These are phyloP conservation scores for Corrigiola litoralis DNA, from an alignment of 179 eudicot genomes.

Conservation along the genomic window DNA sequence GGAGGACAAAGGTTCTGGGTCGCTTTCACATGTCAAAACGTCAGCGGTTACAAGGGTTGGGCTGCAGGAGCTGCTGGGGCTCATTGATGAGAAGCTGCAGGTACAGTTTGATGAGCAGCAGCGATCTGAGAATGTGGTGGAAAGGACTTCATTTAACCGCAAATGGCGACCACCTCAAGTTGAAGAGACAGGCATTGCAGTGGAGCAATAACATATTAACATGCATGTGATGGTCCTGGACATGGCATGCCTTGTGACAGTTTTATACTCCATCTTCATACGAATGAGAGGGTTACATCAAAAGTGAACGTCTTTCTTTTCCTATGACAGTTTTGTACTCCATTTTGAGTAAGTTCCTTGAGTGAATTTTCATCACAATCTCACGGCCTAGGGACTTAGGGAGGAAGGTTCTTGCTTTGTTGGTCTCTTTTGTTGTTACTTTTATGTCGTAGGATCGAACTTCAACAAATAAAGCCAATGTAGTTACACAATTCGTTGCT, in stretches of 20 bases:
- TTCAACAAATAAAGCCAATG: too few relatives aligned
- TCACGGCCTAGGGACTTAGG: too few relatives aligned
- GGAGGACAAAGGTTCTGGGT: slow-evolving; percentile 8
- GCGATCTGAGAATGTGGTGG: slow-evolving; percentile 28
- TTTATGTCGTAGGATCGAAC: too few relatives aligned
- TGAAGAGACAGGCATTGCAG: slow-evolving; percentile 40
- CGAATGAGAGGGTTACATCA: too few relatives aligned
- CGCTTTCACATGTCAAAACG: slow-evolving; percentile 48
- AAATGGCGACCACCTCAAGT: slow-evolving; percentile 76
- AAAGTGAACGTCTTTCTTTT: too few relatives aligned
- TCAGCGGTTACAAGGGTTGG: slow-evolving; percentile 85
- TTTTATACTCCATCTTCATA: not conserved
- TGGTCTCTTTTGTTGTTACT: too few relatives aligned
- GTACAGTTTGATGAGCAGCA: slow-evolving; percentile 16
- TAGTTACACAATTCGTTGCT: too few relatives aligned
- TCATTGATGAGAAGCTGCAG: slow-evolving; percentile 69
- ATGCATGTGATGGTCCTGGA: too few relatives aligned
- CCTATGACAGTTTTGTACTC: too few relatives aligned
- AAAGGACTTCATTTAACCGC: slow-evolving; percentile 41
- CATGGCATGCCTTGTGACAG: not conserved
- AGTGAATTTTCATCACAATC: too few relatives aligned
- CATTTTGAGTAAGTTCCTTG: too few relatives aligned
- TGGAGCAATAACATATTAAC: slow-evolving; percentile 30
- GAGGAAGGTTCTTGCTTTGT: too few relatives aligned
- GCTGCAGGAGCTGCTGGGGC: slow-evolving; percentile 71